A percentile compares a stretch with the other conserved stretches of the same genome.
Conservation (phyloP, 148 eudicot genomes). For the Vaccinium myrtillus region DNA sequence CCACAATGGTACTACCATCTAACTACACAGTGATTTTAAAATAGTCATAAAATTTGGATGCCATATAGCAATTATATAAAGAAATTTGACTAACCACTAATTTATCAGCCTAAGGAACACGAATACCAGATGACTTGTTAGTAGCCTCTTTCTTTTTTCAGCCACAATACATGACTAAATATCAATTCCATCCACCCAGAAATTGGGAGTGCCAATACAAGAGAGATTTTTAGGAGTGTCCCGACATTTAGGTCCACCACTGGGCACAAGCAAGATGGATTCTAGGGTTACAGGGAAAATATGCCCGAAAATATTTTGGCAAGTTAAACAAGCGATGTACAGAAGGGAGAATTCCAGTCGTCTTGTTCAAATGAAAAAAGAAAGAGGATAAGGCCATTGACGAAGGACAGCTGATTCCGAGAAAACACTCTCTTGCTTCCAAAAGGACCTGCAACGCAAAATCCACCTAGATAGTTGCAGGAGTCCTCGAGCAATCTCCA, state of each 20-base stretch:
- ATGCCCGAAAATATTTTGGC: background rate
- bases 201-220: too few species aligned
- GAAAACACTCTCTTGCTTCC: background rate
- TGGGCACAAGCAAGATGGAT: background rate
- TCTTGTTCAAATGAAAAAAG: background rate
- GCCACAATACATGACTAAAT: too few species aligned
- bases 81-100: background rate
- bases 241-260: background rate
- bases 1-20: too few species aligned
- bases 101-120: background rate
- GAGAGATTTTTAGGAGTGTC: background rate
- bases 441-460: background rate
- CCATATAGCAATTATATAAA: background rate
- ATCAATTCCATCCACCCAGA: too few species aligned
- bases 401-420: background rate
- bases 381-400: background rate
- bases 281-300: background rate
- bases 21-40: too few species aligned
- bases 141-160: background rate
- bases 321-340: constrained; percentile 6
- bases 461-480: background rate
- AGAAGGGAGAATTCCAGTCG: constrained; percentile 4
- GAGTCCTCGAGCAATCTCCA: background rate
- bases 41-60: background rate
- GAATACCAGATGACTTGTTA: too few species aligned